Evolutionary conservation across 331 rosid species (phyloP), one percentile per base, ranked within the genome.

Genomic region (Malus hybrid): DNA sequence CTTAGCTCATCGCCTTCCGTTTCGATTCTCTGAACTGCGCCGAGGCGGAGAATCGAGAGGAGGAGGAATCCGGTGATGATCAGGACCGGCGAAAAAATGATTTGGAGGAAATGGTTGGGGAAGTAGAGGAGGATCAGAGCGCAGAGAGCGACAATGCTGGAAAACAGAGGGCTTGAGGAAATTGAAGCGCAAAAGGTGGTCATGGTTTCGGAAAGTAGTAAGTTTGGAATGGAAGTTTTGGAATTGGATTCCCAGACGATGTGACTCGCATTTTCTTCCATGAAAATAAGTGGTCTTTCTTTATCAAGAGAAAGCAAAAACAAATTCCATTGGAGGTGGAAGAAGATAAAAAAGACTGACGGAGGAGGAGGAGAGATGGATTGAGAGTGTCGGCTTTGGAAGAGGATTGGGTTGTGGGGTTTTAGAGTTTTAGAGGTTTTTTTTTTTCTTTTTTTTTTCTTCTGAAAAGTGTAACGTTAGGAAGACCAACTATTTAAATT

Each of bases 111-210:
- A 7, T 67, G 76, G 72, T 50, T 50, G 1, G 97, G 97, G 54
- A 91, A 70, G 79, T 83, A 90, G 16, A 93, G 79, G n/a, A 91
- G 74, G 56, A 88, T 76, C 73, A 93, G 67, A 34, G 82, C 60
- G 67, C 56, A 90, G 76, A 93, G 75, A 52, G 94, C 57, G 77
- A 93, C 80, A 76, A 86, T 75, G 86, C 87, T 81, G 4, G 93
- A 88, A 80, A 90, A 83, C 77, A 93, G 82, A 82, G 97, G 97
- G 33, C 78, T 78, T 0, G 91, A 74, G 70, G 80, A 84, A 69
- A 83, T 52, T 70, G 82, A 80, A 48, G 77, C 79, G 32, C 79
- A 57, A 13, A 84, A 78, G 54, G 72, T 12, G 18, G 20, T 82
- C 77, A 89, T 63, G 56, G 67, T 74, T 44, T 73, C 57, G 57